Base-by-base conservation (phyloP, 1,284 basidiomycete genomes). In the Pascua guehoae region DNA sequence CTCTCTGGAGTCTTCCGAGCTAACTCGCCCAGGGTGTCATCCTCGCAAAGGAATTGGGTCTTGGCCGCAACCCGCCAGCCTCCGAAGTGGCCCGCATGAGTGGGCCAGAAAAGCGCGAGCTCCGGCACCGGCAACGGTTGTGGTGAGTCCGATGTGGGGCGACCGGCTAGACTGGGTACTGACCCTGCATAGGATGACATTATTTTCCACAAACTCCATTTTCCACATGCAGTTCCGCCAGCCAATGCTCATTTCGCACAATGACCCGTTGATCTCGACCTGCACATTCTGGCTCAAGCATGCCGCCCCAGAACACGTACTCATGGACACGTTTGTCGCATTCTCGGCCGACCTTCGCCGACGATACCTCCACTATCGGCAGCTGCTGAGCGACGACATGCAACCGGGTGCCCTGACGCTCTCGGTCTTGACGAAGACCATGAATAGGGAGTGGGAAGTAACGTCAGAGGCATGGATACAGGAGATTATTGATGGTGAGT, bases 141-240 rank as follows among this genome's bases (percentile, higher is more conserved):
- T 72, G 70, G 70, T 68, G 56, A 57, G 69, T 54, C 24, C 24
- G 24, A 32, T 36, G 37, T 37, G 15, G 38, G n/a, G n/a, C 47
- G 39, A 47, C 18, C 7, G 40, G 4, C 38, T 24, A 2, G 7
- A n/a, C 12, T 5, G 4, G 3, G 7, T 12, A 37, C 56, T 52
- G 46, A 43, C 50, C 14, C 43, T 32, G 24, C 24, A 32, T 45
- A 71, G 69, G 70, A 49, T 72, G 24, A 60, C 66, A 16, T 49
- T 72, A 16, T 72, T 72, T 66, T 59, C 65, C 17, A 63, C 63
- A 53, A 72, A 68, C 57, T 68, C 70, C 0, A 67, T 72, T 39
- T 72, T 70, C 58, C 66, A 67, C 54, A 69, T 72, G 67, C 70
- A 72, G 58, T 72, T 72, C 58, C 62, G 65, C 12, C 67, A 67